phyloP scores from a whole-genome alignment of 805 yeast species.

The Isabelozyma gotoi region DNA sequence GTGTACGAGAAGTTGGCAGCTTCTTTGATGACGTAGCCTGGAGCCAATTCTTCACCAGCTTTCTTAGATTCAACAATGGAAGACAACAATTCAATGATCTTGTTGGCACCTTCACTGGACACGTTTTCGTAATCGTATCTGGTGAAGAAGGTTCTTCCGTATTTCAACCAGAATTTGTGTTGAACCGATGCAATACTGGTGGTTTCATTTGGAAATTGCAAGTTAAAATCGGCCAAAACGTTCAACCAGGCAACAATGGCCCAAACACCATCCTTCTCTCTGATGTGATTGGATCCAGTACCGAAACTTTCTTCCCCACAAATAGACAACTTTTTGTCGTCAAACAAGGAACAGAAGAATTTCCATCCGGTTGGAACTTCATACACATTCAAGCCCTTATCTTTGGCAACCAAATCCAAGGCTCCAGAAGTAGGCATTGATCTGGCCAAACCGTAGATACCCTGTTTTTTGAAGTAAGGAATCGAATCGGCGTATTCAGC shows the following conservation, averaged over 20 bases:
- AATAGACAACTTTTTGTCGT: slow-evolving; percentile 87
- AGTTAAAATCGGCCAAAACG: slow-evolving; percentile 80
- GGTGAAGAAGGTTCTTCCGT: slow-evolving; percentile 96
- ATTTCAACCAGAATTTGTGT: slow-evolving; percentile 80
- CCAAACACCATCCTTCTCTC: slow-evolving; percentile 98
- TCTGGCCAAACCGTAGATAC: slow-evolving; percentile 91
- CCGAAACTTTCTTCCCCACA: slow-evolving; percentile 99
- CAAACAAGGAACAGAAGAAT: slow-evolving; percentile 93
- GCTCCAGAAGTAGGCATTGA: slow-evolving; percentile 98
- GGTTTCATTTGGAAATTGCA: slow-evolving; percentile 48
- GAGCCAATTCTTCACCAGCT: slow-evolving; percentile 50
- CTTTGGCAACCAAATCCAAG: slow-evolving; percentile 83
- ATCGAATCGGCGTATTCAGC: slow-evolving; percentile 87
- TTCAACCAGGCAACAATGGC: slow-evolving; percentile 97
- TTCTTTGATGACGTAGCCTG: slow-evolving; percentile 57
- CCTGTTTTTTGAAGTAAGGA: slow-evolving; percentile 87
- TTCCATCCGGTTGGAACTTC: slow-evolving; percentile 99
- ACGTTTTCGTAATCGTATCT: slow-evolving; percentile 93
- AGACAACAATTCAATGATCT: slow-evolving; percentile 53
- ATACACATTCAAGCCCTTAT: slow-evolving; percentile 70
- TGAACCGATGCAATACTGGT: slow-evolving; percentile 76
- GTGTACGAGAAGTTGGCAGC: slow-evolving; percentile 91
- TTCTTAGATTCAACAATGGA: slow-evolving; percentile 26
- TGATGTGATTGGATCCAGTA: slow-evolving; percentile 94
- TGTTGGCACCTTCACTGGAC: slow-evolving; percentile 67